Base-by-base conservation (phyloP, 108 stramenopile species). In the Cyclostephanos invisitatus region DNA sequence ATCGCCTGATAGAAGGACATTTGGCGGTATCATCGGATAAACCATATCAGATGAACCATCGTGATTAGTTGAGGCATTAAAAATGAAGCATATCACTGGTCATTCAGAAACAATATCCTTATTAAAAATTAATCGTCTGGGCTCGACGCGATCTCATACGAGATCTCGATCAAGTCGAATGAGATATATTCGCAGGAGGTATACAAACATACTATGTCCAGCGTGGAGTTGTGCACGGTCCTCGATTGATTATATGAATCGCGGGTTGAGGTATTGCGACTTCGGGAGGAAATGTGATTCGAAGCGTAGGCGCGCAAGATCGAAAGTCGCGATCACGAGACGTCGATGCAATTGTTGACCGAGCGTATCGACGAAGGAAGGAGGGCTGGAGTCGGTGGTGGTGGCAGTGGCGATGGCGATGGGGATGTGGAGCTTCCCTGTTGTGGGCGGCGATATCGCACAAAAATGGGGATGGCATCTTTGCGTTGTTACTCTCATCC, bases 11-110 rank as follows among this genome's bases (percentile, higher is more conserved):
- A 58, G 62, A 62, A 73, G 82, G 62, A 91, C 87, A 12, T 87
- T 87, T 64, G 87, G 89, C 51, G 87, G 89, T 56, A 40, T 88
- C 10, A 84, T 90, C 50, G 86, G 89, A 73, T 78, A 51, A 77
- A 28, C 3, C 44, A 46, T 11, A n/a, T n/a, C 50, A 86, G 89
- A 73, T 78, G 60, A 77, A 28, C 3, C 44, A 46, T 11, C 11
- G 9, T 40, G 40, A 40, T 7, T 0, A 3, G 44, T 46, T 15
- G 17, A 14, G 14, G 15, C 2, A 15, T 46, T 32, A 3, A 4
- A 32, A 32, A 4, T 3, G 4, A 32, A 32, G 32, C 32, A 4
- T 4, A 32, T 32, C 4, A 32, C 32, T 32, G n/a, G n/a, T n/a
- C n/a, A n/a, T n/a, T n/a, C n/a, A n/a, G n/a, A n/a, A n/a, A n/a